Evolutionary conservation across 257 asterid genomes (phyloP).

Genomic region (Buddleja alternifolia): DNA sequence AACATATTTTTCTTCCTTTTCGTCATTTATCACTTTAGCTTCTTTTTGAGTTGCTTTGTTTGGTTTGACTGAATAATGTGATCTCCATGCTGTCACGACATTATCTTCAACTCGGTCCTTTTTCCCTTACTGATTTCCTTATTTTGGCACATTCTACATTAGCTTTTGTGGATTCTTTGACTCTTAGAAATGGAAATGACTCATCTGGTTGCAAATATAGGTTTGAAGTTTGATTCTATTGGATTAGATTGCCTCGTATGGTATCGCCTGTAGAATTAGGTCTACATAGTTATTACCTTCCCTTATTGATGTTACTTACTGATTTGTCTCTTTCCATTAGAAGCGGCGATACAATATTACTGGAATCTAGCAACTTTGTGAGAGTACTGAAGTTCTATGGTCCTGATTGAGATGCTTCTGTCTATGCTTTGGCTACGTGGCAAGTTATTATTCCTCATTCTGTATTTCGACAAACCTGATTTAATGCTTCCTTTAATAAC

Average conservation of each 20-base stretch:
- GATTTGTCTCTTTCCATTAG: not conserved
- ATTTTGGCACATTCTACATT: not conserved
- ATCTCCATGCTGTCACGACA: slow-evolving; percentile 8
- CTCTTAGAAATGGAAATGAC: not conserved
- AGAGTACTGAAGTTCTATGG: no score
- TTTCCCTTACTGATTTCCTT: not conserved
- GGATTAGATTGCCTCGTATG: not conserved
- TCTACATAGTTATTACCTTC: not conserved
- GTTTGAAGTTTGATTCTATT: slow-evolving; percentile 14
- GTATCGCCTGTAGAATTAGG: not conserved
- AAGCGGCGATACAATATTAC: no score
- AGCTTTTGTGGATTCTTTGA: slow-evolving; percentile 5
- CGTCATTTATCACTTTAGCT: slow-evolving; percentile 14
- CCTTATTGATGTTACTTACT: not conserved
- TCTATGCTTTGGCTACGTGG: no score
- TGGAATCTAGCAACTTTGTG: no score
- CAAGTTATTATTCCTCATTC: no score
- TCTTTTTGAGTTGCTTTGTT: slow-evolving; percentile 8
- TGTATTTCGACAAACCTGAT: no score
- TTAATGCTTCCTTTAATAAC: no score
- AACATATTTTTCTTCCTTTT: not conserved
- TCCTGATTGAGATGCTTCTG: no score
- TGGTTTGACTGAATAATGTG: not conserved
- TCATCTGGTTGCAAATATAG: slow-evolving; percentile 5
- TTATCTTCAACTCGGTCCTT: not conserved